Conservation (phyloP, 352 stramenopile species). For the Phytophthora cryptogea region DNA sequence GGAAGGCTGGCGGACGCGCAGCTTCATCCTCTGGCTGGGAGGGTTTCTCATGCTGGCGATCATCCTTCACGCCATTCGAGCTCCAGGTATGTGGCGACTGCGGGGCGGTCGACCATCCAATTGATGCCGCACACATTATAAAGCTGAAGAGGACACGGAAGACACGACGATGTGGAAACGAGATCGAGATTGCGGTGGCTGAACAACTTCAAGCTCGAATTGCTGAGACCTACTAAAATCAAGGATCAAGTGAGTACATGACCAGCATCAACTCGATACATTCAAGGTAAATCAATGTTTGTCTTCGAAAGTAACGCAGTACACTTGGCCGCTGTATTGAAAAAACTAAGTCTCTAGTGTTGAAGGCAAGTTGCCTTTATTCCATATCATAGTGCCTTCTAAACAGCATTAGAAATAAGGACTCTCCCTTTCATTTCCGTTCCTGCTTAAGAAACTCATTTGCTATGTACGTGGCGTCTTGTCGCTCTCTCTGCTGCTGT, state of each 20-base stretch:
- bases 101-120: constrained; percentile 6
- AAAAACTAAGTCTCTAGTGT: neutral
- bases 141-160: neutral
- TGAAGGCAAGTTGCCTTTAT: constrained; percentile 7
- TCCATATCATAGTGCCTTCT: constrained; percentile 4
- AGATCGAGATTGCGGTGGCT: neutral
- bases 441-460: neutral
- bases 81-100: constrained; percentile 10
- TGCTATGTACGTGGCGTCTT: constrained; percentile 19
- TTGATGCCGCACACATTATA: neutral
- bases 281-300: too few species aligned
- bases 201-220: too few species aligned
- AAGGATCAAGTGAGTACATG: too few species aligned
- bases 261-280: too few species aligned
- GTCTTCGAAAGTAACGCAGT: too few species aligned
- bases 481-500: neutral
- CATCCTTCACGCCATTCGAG: constrained; percentile 25
- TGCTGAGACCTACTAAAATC: too few species aligned
- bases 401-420: constrained; percentile 1
- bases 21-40: constrained; percentile 16
- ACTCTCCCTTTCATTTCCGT: constrained; percentile 20
- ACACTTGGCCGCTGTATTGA: too few species aligned
- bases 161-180: too few species aligned
- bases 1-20: constrained; percentile 8
- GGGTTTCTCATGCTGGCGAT: constrained; percentile 24